Percentiles rank a stretch among this genome's conserved stretches.
Evolutionary conservation across 2,329 filamentous ascomycete species (phyloP).

Genomic region (Proliferodiscus dingleyae): DNA sequence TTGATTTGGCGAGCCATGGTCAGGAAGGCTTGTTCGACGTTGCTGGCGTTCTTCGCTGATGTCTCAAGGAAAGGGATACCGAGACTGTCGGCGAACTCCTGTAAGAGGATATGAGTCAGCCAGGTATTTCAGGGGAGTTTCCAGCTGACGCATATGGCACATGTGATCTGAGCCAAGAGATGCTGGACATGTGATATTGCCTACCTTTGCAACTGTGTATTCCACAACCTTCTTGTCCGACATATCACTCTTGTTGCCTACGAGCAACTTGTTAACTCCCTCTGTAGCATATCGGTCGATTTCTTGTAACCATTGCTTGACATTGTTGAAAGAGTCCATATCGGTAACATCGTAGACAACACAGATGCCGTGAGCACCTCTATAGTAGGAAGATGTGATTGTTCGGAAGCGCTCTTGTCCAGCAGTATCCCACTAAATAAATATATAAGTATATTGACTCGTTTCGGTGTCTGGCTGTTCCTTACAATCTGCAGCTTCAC

Average conservation of each 20-base stretch:
- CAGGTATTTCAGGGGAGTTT: constrained; percentile 1
- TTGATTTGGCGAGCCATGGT: constrained; percentile 99
- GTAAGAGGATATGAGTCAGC: constrained; percentile 18
- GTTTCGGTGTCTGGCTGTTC: constrained; percentile 16
- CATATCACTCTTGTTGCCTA: constrained; percentile 99
- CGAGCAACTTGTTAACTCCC: constrained; percentile 98
- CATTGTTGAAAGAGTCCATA: constrained; percentile 99
- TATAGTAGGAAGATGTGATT: constrained; percentile 99
- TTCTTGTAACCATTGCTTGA: constrained; percentile 99
- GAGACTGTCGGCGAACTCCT: constrained; percentile 99
- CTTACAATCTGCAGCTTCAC: constrained; percentile 98
- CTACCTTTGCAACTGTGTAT: constrained; percentile 98
- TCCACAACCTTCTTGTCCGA: constrained; percentile 99
- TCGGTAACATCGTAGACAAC: constrained; percentile 99
- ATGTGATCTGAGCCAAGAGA: constrained; percentile 21
- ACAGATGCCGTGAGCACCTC: constrained; percentile 97
- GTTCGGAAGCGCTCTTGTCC: constrained; percentile 99
- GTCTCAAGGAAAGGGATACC: constrained; percentile 99
- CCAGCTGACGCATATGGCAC: constrained; percentile 9
- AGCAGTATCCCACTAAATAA: constrained; percentile 93
- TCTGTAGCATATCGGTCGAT: constrained; percentile 99
- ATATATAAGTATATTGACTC: constrained; percentile 28
- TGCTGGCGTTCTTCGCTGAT: constrained; percentile 98
- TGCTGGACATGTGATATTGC: constrained; percentile 31
- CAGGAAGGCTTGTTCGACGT: constrained; percentile 99